A percentile compares a stretch with the other conserved stretches of the same genome.
Conservation (phyloP, 192 early-diverging fungal genomes). For the Umbelopsis isabellina region DNA sequence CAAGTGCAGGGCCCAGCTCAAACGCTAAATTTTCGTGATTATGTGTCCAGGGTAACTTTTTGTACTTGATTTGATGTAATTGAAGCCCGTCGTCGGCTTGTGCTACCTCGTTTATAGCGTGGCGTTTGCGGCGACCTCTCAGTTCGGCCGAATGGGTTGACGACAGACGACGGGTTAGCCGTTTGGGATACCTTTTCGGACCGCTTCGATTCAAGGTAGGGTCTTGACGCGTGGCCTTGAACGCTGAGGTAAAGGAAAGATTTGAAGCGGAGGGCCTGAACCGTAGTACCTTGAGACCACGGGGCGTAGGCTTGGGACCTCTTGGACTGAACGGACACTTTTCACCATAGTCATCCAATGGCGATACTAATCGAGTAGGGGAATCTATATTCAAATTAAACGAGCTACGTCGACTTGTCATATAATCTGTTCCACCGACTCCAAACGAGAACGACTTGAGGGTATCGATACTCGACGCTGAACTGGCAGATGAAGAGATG, state of each 20-base stretch:
- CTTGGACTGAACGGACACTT: conserved; percentile 15
- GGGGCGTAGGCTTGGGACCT: neutral
- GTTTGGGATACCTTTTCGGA: neutral
- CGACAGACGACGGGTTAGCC: neutral
- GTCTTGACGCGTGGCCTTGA: neutral
- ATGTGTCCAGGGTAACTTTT: conserved; percentile 77
- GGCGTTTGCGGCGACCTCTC: conserved; percentile 10
- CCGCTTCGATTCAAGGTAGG: neutral
- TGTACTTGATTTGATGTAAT: conserved; percentile 50
- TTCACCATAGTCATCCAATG: neutral
- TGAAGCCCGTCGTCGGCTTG: conserved; percentile 6
- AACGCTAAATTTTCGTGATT: conserved; percentile 63
- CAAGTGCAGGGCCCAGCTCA: conserved; percentile 65
- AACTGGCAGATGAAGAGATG: conserved; percentile 10
- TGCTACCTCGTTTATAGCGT: conserved; percentile 2
- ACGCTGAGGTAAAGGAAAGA: conserved; percentile 1
- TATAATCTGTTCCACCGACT: too few species aligned
- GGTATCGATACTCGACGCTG: conserved; percentile 9
- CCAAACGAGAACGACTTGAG: neutral
- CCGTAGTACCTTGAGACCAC: neutral
- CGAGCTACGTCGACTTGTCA: too few species aligned
- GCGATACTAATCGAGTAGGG: neutral
- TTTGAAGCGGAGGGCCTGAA: neutral
- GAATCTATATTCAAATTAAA: too few species aligned
- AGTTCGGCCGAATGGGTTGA: neutral